Conservation (phyloP, 2,329 filamentous ascomycete species). For the Fusarium sp. region DNA sequence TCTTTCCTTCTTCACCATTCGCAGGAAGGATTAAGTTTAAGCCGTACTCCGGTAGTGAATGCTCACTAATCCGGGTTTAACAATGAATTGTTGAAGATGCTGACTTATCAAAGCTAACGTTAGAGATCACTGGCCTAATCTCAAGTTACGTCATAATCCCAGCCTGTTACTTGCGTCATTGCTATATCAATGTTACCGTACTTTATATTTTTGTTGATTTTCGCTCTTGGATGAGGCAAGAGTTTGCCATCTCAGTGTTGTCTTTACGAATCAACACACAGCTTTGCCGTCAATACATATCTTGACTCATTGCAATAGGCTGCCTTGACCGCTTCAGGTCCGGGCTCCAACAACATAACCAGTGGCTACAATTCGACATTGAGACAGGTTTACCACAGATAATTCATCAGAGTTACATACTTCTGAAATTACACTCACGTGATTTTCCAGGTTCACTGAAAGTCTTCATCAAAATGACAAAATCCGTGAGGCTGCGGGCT, state of each 20-base stretch:
- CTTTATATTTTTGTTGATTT: neutral
- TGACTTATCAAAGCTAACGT: slow-evolving; percentile 13
- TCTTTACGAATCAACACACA: neutral
- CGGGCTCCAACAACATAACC: neutral
- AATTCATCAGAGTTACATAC: neutral
- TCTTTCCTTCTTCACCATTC: neutral
- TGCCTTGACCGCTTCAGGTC: neutral
- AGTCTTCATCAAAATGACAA: neutral
- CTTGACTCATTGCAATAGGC: neutral
- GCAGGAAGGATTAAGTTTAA: slow-evolving; percentile 16
- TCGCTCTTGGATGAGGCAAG: neutral
- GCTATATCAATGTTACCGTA: slow-evolving; percentile 9
- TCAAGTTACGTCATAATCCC: slow-evolving; percentile 24
- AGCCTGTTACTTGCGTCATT: slow-evolving; percentile 28
- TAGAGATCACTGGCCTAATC: slow-evolving; percentile 1
- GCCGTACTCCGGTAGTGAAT: slow-evolving; percentile 4
- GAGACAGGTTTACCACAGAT: neutral
- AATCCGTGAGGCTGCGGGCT: slow-evolving; percentile 12
- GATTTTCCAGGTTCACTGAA: slow-evolving; percentile 4
- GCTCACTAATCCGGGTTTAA: neutral
- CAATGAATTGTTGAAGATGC: neutral
- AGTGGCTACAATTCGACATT: neutral
- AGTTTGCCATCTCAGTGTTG: neutral
- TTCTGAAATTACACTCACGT: slow-evolving; percentile 17
- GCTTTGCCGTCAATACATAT: neutral